Base-by-base conservation (phyloP, 179 eudicot genomes). In the Vitellaria paradoxa region DNA sequence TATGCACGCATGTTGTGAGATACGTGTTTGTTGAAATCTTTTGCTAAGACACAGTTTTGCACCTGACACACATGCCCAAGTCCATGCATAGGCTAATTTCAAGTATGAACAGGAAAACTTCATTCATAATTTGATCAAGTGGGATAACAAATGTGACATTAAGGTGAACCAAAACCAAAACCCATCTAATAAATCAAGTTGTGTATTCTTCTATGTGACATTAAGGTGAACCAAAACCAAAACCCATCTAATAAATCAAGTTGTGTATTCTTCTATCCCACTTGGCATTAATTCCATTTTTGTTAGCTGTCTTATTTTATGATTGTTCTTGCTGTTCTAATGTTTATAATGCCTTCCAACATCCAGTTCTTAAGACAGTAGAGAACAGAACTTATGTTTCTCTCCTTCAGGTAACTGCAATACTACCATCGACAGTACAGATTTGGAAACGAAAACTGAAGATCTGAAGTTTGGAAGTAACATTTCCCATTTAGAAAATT, bases 401-500 rank as follows among this genome's bases (percentile, higher is more conserved):
- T 55, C 49, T 80, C 66, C 37, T 82, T 61, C 87, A 88, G 93
- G 91, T 85, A 40, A 77, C 49, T 68, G 63, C 78, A 65, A 47
- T 70, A 65, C 77, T 21, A 77, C 75, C 24, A 50, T 70, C n/a
- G 86, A 87, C 21, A 81, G 80, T 70, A 64, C 81, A 37, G 65
- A 50, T 57, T 20, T 1, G 52, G 88, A 81, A 47, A 40, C 45
- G 55, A 78, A 73, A 52, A 69, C 81, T 15, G 82, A 82, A 86
- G 89, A 79, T 24, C 93, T 81, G 76, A 91, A 89, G 68, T 91
- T 96, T 53, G 98, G 94, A 63, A 89, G 96, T 79, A 88, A 92
- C 83, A 93, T 96, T 66, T 89, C 94, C 78, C 99, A 96, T 83
- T 79, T 96, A 79, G 85, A 81, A 47, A 87, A 84, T 70, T 96